Evolutionary conservation across 1,139 yeast species (phyloP), one percentile per base, ranked within the genome.

Genomic region (Yamadazyma diospyri): DNA sequence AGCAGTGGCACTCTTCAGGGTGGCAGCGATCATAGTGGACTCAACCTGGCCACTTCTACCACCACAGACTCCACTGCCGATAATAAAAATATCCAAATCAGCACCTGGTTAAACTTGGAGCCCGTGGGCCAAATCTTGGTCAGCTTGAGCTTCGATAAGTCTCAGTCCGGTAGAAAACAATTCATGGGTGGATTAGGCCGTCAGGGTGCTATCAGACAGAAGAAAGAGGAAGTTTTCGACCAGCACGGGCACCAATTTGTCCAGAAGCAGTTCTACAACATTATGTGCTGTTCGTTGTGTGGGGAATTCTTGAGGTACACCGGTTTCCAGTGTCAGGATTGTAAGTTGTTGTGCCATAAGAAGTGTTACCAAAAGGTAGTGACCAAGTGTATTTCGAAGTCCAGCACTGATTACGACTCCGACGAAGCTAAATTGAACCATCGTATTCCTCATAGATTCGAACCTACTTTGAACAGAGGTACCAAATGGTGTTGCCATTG

Each of bases 401-500:
- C 95, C 10, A 78, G 86, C 44, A 76, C 85, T n/a, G 96, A 87
- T 47, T 64, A 76, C 29, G 94, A 83, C 55, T 32, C 42, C 7
- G 94, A 84, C 52, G 97, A 88, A 52, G 85, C 94, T 33, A 88
- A 86, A 57, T 76, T 92, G 57, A 92, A 92, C 51, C 97, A 92
- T 55, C 85, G 95, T 46, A 92, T 92, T 47, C 98, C 98, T 25
- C 98, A 92, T 57, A 78, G 97, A 53, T 89, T 89, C 56, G 96
- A 86, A 45, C 89, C 94, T 16, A 76, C 81, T 19, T 76, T 94
- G 14, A 92, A 92, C 54, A 83, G 89, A 63, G 94, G 97, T 48
- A 94, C 98, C 5, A 89, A 89, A 53, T 92, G 98, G 98, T 92
- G 98, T 61, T 92, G 97, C 51, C 98, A 92, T 55, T 92, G 98